phyloP scores from a whole-genome alignment of 495 filamentous ascomycete genomes.

The Neurospora sp. region DNA sequence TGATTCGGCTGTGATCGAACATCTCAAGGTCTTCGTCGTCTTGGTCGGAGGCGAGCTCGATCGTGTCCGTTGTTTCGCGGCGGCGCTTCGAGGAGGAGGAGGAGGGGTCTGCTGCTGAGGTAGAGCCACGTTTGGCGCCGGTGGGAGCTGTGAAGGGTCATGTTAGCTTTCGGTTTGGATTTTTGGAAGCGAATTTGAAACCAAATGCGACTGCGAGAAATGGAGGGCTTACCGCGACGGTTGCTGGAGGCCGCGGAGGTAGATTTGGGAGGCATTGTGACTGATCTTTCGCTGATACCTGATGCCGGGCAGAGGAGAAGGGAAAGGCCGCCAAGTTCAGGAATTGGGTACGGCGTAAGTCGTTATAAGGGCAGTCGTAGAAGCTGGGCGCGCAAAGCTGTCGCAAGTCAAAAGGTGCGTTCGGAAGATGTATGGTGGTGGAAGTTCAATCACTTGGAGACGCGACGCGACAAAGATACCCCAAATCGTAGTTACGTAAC shows the following conservation, averaged over 20 bases:
- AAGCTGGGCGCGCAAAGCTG: neutral
- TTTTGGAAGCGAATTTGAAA: neutral
- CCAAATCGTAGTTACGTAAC: neutral
- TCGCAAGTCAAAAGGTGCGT: neutral
- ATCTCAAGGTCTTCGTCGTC: neutral
- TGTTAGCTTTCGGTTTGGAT: neutral
- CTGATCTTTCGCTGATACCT: neutral
- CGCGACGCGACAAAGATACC: constrained; percentile 1
- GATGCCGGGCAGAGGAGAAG: neutral
- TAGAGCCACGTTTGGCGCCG: neutral
- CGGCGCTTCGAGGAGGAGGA: neutral
- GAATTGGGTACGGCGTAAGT: neutral
- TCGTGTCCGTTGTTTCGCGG: neutral
- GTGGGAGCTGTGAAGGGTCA: neutral
- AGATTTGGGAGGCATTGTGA: neutral
- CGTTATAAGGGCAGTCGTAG: neutral
- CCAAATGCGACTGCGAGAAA: neutral
- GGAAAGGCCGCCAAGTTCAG: neutral
- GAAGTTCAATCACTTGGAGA: neutral
- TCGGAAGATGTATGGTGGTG: neutral
- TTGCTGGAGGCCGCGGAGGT: neutral
- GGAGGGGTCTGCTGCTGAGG: neutral
- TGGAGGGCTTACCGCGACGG: neutral
- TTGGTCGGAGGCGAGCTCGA: neutral
- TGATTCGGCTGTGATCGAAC: neutral